Base-by-base conservation (phyloP, 2,329 filamentous ascomycete genomes). In the Anisogramma anomala region DNA sequence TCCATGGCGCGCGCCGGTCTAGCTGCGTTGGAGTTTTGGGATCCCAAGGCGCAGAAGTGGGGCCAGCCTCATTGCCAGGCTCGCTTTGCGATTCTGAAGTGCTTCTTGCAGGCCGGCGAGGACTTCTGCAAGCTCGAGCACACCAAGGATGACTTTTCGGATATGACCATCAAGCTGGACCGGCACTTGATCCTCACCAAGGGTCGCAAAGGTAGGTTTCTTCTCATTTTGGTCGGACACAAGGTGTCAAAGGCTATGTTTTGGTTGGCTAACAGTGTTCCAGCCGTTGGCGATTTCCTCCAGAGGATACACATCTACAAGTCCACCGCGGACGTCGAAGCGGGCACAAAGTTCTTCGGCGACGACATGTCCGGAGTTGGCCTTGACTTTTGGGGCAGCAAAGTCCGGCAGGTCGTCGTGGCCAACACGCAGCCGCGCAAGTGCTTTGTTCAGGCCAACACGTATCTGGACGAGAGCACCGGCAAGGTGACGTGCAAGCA, bases 371-470 rank as follows among this genome's bases (percentile, higher is more conserved):
- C 88, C 6, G 67, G 72, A 18, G 88, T 95, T 17, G 83, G 83
- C 44, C 64, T 77, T 39, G 80, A 84, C 28, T 95, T 84, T 66
- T 95, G 85, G 74, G 86, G 82, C 41, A 77, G 74, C 49, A 82
- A 81, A 63, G 76, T 95, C 19, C 72, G 89, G 42, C 76, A 82
- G 34, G 73, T 84, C 46, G 83, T 89, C 18, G 62, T 89, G 31
- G 68, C 71, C 52, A 83, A 84, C 61, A 85, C 85, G 65, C 82
- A 84, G 62, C 83, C 84, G n/a, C 68, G 83, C 45, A 88, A 88
- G 68, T 81, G 95, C 33, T 95, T 94, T 65, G 86, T 95, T 40
- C 88, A 95, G 66, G 86, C 85, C 45, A 96, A 94, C 61, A 95
- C 89, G 0, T 72, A 79, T 42, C 56, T 91, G 30, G 76, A 82